A percentile compares a stretch with the other conserved stretches of the same genome.
These are phyloP conservation scores for Ottelia alismoides DNA, from an alignment of 106 monocot species.

Conservation along the genomic window DNA sequence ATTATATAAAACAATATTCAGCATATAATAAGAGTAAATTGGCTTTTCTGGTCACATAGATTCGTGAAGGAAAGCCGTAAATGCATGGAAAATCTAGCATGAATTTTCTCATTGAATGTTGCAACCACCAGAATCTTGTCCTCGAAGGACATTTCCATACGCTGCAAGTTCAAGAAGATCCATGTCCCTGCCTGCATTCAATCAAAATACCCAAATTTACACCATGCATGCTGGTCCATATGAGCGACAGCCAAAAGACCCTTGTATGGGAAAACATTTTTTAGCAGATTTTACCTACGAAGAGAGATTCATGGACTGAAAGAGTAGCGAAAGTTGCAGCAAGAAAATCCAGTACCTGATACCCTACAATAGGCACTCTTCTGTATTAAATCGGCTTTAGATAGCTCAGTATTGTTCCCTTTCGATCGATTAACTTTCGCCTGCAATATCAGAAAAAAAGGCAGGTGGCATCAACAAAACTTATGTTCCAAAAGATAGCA, in stretches of 20 bases:
- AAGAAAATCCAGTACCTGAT: conserved; percentile 46
- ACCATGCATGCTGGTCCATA: too few relatives aligned
- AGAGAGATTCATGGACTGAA: too few relatives aligned
- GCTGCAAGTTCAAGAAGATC: conserved; percentile 92
- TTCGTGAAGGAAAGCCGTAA: too few relatives aligned
- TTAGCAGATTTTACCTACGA: too few relatives aligned
- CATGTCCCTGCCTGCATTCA: conserved; percentile 88
- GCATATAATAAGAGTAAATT: too few relatives aligned
- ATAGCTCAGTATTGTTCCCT: conserved; percentile 76
- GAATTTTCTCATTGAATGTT: conserved; percentile 72
- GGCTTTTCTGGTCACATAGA: too few relatives aligned
- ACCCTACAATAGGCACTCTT: conserved; percentile 94
- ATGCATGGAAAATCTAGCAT: too few relatives aligned
- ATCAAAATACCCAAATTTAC: too few relatives aligned
- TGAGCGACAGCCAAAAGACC: too few relatives aligned
- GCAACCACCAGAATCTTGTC: conserved; percentile 60
- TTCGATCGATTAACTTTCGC: conserved; percentile 85
- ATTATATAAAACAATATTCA: too few relatives aligned
- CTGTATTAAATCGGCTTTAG: conserved; percentile 78
- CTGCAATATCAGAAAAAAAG: conserved; percentile 21
- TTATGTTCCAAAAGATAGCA: too few relatives aligned
- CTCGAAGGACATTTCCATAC: conserved; percentile 80
- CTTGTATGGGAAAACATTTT: too few relatives aligned
- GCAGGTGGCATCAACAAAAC: not conserved
- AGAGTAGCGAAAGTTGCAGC: not conserved